Evolutionary conservation across 257 asterid genomes (phyloP).

Genomic region (Parsonsia alboflavescens): DNA sequence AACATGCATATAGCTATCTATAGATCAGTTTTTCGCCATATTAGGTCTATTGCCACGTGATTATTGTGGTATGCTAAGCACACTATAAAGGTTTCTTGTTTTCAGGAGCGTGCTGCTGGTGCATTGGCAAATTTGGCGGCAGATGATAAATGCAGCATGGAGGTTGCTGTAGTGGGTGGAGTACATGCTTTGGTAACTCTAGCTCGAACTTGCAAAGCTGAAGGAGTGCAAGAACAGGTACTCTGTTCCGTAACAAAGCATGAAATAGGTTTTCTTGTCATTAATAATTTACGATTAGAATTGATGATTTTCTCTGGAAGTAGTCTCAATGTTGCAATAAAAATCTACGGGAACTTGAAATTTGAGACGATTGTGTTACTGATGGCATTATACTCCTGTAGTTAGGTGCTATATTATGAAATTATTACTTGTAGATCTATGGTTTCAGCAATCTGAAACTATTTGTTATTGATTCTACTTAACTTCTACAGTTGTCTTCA

Average conservation of each 20-base stretch:
- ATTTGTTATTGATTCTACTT: background rate
- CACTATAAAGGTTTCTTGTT: constrained; percentile 3
- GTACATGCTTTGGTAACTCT: constrained; percentile 68
- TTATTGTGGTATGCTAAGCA: background rate
- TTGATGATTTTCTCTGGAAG: background rate
- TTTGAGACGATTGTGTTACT: background rate
- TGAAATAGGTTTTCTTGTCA: background rate
- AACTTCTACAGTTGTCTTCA: too few species aligned
- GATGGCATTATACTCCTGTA: background rate
- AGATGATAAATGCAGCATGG: constrained; percentile 88
- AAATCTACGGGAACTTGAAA: background rate
- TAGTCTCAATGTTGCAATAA: background rate
- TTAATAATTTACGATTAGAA: background rate
- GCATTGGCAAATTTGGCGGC: constrained; percentile 93
- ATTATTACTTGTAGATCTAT: background rate
- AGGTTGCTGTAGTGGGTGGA: constrained; percentile 71
- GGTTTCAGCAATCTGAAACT: background rate
- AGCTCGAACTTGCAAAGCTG: constrained; percentile 66
- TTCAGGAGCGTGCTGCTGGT: constrained; percentile 92
- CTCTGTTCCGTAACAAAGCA: constrained; percentile 10
- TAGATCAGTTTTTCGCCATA: constrained; percentile 7
- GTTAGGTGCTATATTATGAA: background rate
- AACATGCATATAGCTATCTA: constrained; percentile 10
- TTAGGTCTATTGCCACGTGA: constrained; percentile 3
- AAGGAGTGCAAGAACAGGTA: constrained; percentile 95